Percentiles rank a stretch among this genome's conserved stretches.
phyloP scores from a whole-genome alignment of 169 alveolate genomes.

The Cryptosporidium baileyi region DNA sequence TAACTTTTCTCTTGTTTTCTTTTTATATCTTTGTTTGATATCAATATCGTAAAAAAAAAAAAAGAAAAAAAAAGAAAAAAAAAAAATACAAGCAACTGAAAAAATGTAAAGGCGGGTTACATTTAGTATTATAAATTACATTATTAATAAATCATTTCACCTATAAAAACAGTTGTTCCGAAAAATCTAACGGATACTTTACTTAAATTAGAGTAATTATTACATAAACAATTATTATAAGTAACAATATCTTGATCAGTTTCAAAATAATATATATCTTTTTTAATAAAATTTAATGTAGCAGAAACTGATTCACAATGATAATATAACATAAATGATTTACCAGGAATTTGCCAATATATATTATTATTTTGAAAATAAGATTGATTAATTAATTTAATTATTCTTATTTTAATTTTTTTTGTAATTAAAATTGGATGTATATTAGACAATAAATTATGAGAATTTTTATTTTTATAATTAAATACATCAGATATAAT shows the following conservation, averaged over 20 bases:
- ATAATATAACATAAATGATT: slow-evolving; percentile 47
- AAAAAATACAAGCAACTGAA: too few species aligned
- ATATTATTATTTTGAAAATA: background rate
- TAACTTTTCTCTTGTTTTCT: too few species aligned
- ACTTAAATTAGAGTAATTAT: slow-evolving; percentile 5
- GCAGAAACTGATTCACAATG: slow-evolving; percentile 47
- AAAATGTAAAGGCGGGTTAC: too few species aligned
- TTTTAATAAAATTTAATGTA: background rate
- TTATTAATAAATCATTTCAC: slow-evolving; percentile 49
- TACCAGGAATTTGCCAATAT: slow-evolving; percentile 50
- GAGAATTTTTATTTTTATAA: background rate
- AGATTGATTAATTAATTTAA: background rate
- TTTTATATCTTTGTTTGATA: too few species aligned
- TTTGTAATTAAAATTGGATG: slow-evolving; percentile 8
- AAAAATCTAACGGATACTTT: slow-evolving; percentile 15
- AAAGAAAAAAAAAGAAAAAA: too few species aligned
- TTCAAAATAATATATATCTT: slow-evolving; percentile 26
- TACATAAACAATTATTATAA: slow-evolving; percentile 9
- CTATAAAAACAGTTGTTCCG: slow-evolving; percentile 35
- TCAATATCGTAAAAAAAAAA: too few species aligned
- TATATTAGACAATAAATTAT: background rate
- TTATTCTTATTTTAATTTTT: background rate
- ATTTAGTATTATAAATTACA: too few species aligned
- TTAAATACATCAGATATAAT: background rate
- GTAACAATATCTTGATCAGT: slow-evolving; percentile 16